Conservation (phyloP, 306 rosid genomes). For the Cucumis cinereus region DNA sequence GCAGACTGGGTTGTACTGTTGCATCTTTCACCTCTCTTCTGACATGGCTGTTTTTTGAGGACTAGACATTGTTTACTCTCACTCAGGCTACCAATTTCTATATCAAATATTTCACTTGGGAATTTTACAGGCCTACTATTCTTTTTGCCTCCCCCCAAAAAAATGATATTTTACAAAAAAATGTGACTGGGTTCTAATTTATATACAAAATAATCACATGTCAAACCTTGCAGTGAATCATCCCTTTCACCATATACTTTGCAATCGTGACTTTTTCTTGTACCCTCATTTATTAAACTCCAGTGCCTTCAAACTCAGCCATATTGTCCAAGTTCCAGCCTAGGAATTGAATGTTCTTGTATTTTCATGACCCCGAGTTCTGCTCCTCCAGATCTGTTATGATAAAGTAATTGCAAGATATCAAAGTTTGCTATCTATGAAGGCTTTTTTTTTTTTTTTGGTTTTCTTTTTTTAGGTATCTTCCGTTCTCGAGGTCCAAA, state of each 20-base stretch:
- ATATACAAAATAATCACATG: conserved; percentile 5
- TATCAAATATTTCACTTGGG: neutral
- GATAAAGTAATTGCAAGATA: neutral
- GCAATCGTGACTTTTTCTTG: neutral
- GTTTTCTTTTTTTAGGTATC: neutral
- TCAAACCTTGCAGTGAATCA: neutral
- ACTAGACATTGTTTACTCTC: neutral
- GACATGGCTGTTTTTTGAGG: neutral
- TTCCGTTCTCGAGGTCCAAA: neutral
- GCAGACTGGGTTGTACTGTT: conserved; percentile 6
- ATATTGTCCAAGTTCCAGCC: neutral
- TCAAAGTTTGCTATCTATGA: neutral
- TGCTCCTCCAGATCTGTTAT: neutral
- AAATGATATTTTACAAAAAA: neutral
- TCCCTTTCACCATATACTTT: neutral
- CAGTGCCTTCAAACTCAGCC: neutral
- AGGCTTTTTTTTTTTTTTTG: neutral
- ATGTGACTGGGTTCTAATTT: neutral
- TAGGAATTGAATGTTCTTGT: neutral
- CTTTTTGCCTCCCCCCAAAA: neutral
- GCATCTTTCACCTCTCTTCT: neutral
- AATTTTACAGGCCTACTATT: conserved; percentile 10
- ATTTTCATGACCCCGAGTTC: neutral
- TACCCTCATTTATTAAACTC: neutral
- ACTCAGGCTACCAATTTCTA: neutral